A percentile compares a stretch with the other conserved stretches of the same genome.
Conservation (phyloP, 768 basidiomycete genomes). For the Harrya chromipes region DNA sequence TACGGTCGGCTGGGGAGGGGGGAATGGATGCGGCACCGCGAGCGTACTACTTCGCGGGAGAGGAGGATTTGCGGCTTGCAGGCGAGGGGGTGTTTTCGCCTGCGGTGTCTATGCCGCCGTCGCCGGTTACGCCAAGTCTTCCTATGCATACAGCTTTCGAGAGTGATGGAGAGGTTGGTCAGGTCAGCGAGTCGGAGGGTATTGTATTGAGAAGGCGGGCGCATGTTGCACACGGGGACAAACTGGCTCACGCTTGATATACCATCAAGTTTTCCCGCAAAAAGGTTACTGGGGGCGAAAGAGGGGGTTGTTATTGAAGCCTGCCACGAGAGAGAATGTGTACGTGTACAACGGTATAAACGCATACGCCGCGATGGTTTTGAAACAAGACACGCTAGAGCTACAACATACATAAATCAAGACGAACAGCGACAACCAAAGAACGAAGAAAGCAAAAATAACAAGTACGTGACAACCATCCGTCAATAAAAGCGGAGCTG, state of each 20-base stretch:
- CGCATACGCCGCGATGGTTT: constrained; percentile 10
- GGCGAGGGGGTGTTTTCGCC: constrained; percentile 77
- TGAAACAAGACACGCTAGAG: constrained; percentile 17
- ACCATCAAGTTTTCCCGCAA: neutral
- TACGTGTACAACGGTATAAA: constrained; percentile 15
- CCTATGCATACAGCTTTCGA: constrained; percentile 14
- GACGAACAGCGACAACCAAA: neutral
- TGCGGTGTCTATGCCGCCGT: constrained; percentile 60
- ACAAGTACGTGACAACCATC: neutral
- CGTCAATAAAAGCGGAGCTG: constrained; percentile 67
- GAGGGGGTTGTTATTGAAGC: neutral
- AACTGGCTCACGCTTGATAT: constrained; percentile 5
- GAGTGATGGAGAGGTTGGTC: constrained; percentile 9
- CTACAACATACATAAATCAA: constrained; percentile 17
- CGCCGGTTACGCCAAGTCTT: constrained; percentile 52
- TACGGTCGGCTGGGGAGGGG: neutral
- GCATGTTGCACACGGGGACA: constrained; percentile 4
- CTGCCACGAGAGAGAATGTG: constrained; percentile 8
- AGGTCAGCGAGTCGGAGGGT: constrained; percentile 8
- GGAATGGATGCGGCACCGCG: constrained; percentile 27
- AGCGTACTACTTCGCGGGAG: constrained; percentile 54
- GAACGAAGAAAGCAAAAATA: neutral
- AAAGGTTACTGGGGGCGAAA: neutral
- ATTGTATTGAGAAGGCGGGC: constrained; percentile 21
- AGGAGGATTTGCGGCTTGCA: constrained; percentile 50